Conservation (phyloP, 192 early-diverging fungal genomes). For the Linnemannia zychae region DNA sequence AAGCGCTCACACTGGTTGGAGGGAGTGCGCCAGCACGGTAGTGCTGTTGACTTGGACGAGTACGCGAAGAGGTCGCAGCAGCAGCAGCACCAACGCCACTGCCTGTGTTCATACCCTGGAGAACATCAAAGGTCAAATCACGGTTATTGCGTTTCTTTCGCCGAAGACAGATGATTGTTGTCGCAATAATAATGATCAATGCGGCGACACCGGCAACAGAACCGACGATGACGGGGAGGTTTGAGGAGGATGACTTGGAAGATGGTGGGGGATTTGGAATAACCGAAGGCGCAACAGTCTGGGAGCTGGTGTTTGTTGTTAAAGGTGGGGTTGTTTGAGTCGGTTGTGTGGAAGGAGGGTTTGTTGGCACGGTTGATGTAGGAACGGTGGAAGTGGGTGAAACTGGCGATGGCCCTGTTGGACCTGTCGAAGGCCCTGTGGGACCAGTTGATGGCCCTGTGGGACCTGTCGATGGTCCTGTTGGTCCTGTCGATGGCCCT, state of each 20-base stretch:
- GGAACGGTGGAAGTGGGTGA: background rate
- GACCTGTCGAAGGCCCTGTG: background rate
- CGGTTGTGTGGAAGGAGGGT: background rate
- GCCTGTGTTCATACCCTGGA: slow-evolving; percentile 33
- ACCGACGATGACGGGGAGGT: slow-evolving; percentile 49
- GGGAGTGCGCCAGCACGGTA: slow-evolving; percentile 14
- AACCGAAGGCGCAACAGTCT: background rate
- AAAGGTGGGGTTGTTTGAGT: background rate
- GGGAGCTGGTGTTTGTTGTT: background rate
- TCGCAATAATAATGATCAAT: slow-evolving; percentile 35
- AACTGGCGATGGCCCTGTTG: background rate
- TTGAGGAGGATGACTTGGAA: slow-evolving; percentile 3
- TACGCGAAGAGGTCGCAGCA: background rate
- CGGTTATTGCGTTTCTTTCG: slow-evolving; percentile 32
- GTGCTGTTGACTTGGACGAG: slow-evolving; percentile 19
- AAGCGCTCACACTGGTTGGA: slow-evolving; percentile 10
- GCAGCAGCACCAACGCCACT: background rate
- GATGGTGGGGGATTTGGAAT: background rate
- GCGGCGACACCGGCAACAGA: slow-evolving; percentile 28
- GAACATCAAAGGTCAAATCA: slow-evolving; percentile 45
- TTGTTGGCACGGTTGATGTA: background rate
- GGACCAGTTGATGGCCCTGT: no score
- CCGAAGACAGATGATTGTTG: slow-evolving; percentile 45
- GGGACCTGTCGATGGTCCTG: no score
- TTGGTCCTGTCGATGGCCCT: no score